Conservation (phyloP, 768 basidiomycete species). For the Pleurotus eryngii region DNA sequence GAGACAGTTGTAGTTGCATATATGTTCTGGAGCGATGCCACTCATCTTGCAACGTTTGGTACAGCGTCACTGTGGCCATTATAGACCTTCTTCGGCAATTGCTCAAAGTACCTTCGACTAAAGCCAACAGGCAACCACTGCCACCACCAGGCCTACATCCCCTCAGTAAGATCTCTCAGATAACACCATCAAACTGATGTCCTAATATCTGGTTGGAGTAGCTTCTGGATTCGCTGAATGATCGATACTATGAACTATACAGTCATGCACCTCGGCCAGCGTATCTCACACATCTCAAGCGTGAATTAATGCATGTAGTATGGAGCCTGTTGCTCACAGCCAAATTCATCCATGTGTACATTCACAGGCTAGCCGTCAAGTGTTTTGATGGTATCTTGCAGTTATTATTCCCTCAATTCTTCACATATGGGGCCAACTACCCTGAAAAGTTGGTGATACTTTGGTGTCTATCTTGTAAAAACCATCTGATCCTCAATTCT, state of each 20-base stretch:
- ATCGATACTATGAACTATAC: conserved; percentile 12
- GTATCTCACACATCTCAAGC: conserved; percentile 18
- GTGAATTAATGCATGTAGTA: conserved; percentile 23
- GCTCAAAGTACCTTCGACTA: conserved; percentile 28
- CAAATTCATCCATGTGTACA: conserved; percentile 21
- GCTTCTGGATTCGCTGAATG: conserved; percentile 22
- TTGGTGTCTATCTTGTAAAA: neutral
- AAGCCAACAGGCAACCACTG: conserved; percentile 18
- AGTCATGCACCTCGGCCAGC: conserved; percentile 10
- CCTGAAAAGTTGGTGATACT: conserved; percentile 24
- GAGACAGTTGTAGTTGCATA: conserved; percentile 17
- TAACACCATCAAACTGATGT: neutral
- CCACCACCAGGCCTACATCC: conserved; percentile 32
- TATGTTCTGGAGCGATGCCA: conserved; percentile 27
- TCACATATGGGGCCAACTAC: conserved; percentile 30
- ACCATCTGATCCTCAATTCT: neutral
- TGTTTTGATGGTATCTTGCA: conserved; percentile 22
- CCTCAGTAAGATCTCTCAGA: conserved; percentile 16
- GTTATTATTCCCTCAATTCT: conserved; percentile 22
- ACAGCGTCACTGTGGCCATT: conserved; percentile 27
- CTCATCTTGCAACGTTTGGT: conserved; percentile 23
- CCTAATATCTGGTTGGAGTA: conserved; percentile 4
- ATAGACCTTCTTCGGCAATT: conserved; percentile 29
- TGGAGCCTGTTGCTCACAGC: conserved; percentile 21
- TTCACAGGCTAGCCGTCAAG: conserved; percentile 20